These are phyloP conservation scores for Candida verbasci DNA, from an alignment of 805 yeast species.

Conservation along the genomic window DNA sequence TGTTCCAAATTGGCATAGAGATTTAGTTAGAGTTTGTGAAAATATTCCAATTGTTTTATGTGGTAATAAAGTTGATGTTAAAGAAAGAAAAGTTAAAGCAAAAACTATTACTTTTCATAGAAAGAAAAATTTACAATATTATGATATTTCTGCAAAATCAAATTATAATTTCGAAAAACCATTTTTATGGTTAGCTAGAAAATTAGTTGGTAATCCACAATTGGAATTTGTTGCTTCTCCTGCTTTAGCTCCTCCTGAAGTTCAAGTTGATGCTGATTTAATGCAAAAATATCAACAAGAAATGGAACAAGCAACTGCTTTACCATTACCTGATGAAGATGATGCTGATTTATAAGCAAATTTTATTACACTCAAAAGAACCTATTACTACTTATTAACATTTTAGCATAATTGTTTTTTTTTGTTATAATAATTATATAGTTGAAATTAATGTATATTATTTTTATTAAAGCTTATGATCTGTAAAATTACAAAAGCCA, in stretches of 20 bases:
- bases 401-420: too few relatives aligned
- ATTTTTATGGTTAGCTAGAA: constrained; percentile 99
- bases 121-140: constrained; percentile 99
- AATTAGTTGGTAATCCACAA: constrained; percentile 96
- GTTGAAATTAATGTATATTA: neutral
- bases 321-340: constrained; percentile 99
- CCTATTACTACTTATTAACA: neutral
- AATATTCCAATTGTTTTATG: constrained; percentile 98
- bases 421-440: too few relatives aligned
- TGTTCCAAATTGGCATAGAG: constrained; percentile 99
- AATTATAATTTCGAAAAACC: constrained; percentile 99
- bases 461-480: too few relatives aligned
- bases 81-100: constrained; percentile 99
- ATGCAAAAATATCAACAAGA: constrained; percentile 99
- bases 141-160: constrained; percentile 99
- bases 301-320: constrained; percentile 98
- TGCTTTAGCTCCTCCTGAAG: constrained; percentile 99
- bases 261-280: constrained; percentile 90
- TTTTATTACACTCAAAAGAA: too few relatives aligned
- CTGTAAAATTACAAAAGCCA: too few relatives aligned
- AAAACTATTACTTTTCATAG: constrained; percentile 99
- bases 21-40: constrained; percentile 98
- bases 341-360: constrained; percentile 88
- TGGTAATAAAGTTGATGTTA: constrained; percentile 99
- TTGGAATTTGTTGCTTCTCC: constrained; percentile 99